Evolutionary conservation across 2,329 filamentous ascomycete genomes (phyloP).

Genomic region (Onygenales sp.): DNA sequence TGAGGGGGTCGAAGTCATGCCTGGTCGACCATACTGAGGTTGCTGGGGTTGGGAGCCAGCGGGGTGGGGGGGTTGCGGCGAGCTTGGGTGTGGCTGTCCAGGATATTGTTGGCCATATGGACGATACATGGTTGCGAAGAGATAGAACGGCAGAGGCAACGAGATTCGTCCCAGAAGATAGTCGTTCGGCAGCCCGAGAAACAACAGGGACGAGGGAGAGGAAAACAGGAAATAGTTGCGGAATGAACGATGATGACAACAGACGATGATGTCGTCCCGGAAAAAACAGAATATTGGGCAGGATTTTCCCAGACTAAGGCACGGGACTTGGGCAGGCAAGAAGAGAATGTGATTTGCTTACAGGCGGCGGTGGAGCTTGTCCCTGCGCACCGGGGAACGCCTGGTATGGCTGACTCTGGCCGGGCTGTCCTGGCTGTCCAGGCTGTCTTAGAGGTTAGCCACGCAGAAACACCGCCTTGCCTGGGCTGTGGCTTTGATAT

Average conservation of each 20-base stretch:
- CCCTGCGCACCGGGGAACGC: conserved; percentile 39
- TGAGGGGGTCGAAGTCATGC: conserved; percentile 20
- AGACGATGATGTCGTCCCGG: conserved; percentile 20
- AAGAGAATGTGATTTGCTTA: conserved; percentile 22
- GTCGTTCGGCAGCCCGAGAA: not conserved
- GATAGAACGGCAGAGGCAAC: conserved; percentile 4
- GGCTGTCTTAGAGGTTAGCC: not conserved
- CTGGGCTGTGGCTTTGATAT: not conserved
- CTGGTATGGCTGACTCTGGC: conserved; percentile 43
- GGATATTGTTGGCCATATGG: conserved; percentile 28
- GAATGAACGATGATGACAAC: not conserved
- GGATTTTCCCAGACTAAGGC: conserved; percentile 1
- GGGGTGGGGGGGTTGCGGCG: conserved; percentile 28
- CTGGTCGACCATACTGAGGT: conserved; percentile 19
- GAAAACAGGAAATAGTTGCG: not conserved
- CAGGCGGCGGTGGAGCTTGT: conserved; percentile 20
- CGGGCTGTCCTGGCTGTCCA: conserved; percentile 22
- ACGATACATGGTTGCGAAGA: conserved; percentile 24
- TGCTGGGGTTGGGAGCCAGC: conserved; percentile 20
- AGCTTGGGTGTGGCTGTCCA: conserved; percentile 22
- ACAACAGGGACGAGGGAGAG: not conserved
- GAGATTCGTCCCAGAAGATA: conserved; percentile 1
- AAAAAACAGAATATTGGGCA: not conserved
- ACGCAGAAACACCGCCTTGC: not conserved
- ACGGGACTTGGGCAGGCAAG: conserved; percentile 1